phyloP scores from a whole-genome alignment of 2,329 filamentous ascomycete species.

The Capronia epimyces region DNA sequence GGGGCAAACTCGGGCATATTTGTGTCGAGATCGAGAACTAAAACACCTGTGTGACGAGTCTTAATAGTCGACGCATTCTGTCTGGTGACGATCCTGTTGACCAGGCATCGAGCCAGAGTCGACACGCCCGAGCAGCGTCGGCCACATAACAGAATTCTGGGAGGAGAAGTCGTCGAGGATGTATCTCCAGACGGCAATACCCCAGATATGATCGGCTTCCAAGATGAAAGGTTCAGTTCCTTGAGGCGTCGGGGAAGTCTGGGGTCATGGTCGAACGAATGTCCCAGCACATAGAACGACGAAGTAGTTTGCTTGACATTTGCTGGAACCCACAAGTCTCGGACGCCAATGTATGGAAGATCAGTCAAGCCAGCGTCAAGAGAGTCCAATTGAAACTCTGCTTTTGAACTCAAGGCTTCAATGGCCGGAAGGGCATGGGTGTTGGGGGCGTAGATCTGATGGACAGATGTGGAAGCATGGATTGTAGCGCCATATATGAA shows the following conservation, averaged over 20 bases:
- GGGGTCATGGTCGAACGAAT: slow-evolving; percentile 19
- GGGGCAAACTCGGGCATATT: slow-evolving; percentile 56
- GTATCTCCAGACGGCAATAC: neutral
- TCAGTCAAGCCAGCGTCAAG: slow-evolving; percentile 9
- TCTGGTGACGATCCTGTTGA: slow-evolving; percentile 50
- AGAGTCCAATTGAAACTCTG: slow-evolving; percentile 22
- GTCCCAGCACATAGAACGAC: slow-evolving; percentile 21
- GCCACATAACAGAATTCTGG: slow-evolving; percentile 48
- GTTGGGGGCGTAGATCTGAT: slow-evolving; percentile 51
- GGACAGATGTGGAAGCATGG: slow-evolving; percentile 39
- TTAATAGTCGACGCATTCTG: neutral
- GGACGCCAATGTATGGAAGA: slow-evolving; percentile 12
- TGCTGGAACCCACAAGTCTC: slow-evolving; percentile 12
- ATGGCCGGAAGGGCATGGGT: slow-evolving; percentile 54
- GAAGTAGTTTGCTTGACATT: slow-evolving; percentile 1
- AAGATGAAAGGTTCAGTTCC: slow-evolving; percentile 11
- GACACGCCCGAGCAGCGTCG: slow-evolving; percentile 56
- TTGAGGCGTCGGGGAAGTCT: slow-evolving; percentile 11
- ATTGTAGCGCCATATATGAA: slow-evolving; percentile 56
- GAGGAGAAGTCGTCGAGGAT: neutral
- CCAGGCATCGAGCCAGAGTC: slow-evolving; percentile 51
- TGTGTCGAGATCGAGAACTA: slow-evolving; percentile 56
- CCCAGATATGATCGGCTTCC: slow-evolving; percentile 9
- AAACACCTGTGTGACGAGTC: slow-evolving; percentile 38
- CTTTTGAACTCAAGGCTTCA: slow-evolving; percentile 27